phyloP scores from a whole-genome alignment of 192 early-diverging fungal species.

The Coemansia aciculifera region DNA sequence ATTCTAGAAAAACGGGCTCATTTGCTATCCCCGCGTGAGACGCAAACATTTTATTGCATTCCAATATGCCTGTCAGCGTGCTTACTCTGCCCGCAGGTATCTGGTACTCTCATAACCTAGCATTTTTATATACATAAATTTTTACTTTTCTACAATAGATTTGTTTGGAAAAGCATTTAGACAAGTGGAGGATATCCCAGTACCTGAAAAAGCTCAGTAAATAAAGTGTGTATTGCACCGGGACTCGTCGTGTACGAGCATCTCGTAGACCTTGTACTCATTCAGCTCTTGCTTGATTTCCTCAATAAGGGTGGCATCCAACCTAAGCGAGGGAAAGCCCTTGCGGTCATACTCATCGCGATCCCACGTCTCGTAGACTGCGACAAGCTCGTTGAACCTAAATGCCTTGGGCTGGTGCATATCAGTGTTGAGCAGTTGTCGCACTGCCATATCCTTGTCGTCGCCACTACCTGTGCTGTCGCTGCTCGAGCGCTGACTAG shows the following conservation, averaged over 20 bases:
- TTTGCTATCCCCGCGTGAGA: too few relatives aligned
- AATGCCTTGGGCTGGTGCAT: slow-evolving; percentile 26
- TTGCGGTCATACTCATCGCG: slow-evolving; percentile 85
- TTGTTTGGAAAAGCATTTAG: neutral
- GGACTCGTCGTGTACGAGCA: slow-evolving; percentile 84
- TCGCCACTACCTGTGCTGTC: slow-evolving; percentile 4
- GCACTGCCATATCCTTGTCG: neutral
- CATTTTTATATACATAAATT: neutral
- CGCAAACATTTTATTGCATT: too few relatives aligned
- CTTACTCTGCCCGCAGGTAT: neutral
- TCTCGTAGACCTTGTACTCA: slow-evolving; percentile 89
- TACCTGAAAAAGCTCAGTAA: slow-evolving; percentile 31
- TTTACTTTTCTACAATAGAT: slow-evolving; percentile 1
- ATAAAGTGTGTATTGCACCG: slow-evolving; percentile 73
- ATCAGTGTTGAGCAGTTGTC: neutral
- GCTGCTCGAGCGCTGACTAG: neutral
- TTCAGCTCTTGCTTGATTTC: slow-evolving; percentile 93
- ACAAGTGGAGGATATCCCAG: neutral
- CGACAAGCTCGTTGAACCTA: slow-evolving; percentile 56
- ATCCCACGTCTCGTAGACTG: slow-evolving; percentile 68
- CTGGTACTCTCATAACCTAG: neutral
- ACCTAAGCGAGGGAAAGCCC: slow-evolving; percentile 72
- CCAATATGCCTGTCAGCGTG: too few relatives aligned
- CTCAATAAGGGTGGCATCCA: slow-evolving; percentile 84
- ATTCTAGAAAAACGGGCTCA: neutral